These are phyloP conservation scores for Citropsis articulata DNA, from an alignment of 345 rosid species.

Conservation along the genomic window DNA sequence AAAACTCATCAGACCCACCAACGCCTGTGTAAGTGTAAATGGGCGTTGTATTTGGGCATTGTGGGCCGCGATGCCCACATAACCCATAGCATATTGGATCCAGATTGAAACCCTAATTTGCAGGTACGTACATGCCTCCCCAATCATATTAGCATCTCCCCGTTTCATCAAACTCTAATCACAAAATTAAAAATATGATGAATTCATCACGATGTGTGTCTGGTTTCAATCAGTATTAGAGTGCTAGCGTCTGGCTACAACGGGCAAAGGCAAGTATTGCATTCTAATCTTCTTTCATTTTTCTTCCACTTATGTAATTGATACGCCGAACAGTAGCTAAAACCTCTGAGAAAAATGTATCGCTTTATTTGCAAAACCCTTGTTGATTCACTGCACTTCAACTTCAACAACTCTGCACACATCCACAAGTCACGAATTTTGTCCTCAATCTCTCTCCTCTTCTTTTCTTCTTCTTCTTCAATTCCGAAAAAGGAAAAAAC, in stretches of 20 bases:
- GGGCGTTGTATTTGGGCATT: neutral
- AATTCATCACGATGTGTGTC: no score
- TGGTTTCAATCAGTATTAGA: no score
- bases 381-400: constrained; percentile 2
- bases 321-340: neutral
- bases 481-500: neutral
- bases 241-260: no score
- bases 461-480: neutral
- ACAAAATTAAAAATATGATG: no score
- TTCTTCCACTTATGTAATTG: neutral
- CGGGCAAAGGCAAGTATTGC: no score
- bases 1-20: no score
- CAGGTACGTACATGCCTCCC: no score
- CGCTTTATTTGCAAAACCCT: constrained; percentile 14
- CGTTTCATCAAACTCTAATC: no score
- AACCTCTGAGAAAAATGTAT: constrained; percentile 4
- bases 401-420: constrained; percentile 1
- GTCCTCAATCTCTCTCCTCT: constrained; percentile 3
- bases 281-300: no score
- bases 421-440: neutral
- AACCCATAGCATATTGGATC: neutral
- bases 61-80: no score
- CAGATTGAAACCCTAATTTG: neutral
- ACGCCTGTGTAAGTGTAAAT: neutral
- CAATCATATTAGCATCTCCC: no score